Percentiles rank a stretch among this genome's conserved stretches.
Conservation (phyloP, 2,329 filamentous ascomycete species). For the Septoria petroselini region DNA sequence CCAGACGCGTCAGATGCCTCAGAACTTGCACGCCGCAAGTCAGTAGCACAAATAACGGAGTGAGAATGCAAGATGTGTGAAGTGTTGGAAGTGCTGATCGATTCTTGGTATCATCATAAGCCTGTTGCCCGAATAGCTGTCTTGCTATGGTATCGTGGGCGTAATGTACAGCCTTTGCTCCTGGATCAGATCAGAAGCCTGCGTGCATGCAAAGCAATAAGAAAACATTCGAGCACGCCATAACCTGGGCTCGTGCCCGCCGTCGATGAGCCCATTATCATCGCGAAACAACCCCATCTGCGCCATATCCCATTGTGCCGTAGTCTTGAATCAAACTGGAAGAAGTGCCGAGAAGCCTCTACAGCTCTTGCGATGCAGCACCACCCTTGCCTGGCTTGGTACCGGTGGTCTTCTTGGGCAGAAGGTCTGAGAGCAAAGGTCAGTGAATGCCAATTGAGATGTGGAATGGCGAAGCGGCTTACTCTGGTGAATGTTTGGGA, state of each 20-base stretch:
- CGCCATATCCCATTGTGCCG: conserved; percentile 34
- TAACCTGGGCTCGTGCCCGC: conserved; percentile 35
- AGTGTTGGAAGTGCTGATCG: conserved; percentile 24
- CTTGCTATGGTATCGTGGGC: conserved; percentile 24
- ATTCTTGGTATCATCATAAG: conserved; percentile 33
- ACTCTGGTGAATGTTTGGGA: conserved; percentile 98
- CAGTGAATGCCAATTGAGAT: conserved; percentile 35
- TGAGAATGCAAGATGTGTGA: not conserved
- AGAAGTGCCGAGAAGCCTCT: conserved; percentile 45
- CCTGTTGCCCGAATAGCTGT: conserved; percentile 26
- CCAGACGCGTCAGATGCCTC: conserved; percentile 2
- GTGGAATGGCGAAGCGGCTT: conserved; percentile 43
- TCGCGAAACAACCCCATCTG: conserved; percentile 34
- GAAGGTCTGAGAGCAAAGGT: conserved; percentile 66
- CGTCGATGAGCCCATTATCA: conserved; percentile 39
- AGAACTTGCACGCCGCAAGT: conserved; percentile 2
- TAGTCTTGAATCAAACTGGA: conserved; percentile 26
- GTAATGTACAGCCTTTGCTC: conserved; percentile 31
- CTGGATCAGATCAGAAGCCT: conserved; percentile 30
- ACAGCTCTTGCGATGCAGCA: conserved; percentile 92
- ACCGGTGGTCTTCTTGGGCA: conserved; percentile 89
- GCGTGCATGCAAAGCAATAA: conserved; percentile 23
- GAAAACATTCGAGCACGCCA: conserved; percentile 26
- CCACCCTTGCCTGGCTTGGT: conserved; percentile 82
- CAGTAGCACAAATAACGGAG: not conserved